Evolutionary conservation across 768 basidiomycete species (phyloP).

Genomic region (Calocera viscosa): DNA sequence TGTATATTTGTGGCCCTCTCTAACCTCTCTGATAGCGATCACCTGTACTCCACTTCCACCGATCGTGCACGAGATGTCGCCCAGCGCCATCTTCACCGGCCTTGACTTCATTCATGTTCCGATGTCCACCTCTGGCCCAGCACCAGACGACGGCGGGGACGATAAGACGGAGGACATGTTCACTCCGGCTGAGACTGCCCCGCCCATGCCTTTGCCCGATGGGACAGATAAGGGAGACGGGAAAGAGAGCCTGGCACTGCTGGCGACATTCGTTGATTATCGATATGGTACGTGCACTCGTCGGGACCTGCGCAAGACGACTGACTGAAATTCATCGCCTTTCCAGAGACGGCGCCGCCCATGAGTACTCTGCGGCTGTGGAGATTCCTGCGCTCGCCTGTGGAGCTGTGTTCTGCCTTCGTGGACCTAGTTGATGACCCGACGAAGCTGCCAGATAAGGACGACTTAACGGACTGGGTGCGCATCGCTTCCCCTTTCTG

Average conservation of each 20-base stretch:
- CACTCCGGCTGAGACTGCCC: neutral
- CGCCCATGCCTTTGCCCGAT: neutral
- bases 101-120: neutral
- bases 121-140: neutral
- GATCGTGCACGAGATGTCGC: neutral
- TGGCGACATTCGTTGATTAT: neutral
- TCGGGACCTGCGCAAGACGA: neutral
- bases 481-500: neutral
- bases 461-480: neutral
- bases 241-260: neutral
- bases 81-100: neutral
- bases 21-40: neutral
- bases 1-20: neutral
- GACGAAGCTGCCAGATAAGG: neutral
- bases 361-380: neutral
- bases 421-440: neutral
- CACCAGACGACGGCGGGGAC: neutral
- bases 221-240: neutral
- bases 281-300: neutral
- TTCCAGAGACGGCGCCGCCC: neutral
- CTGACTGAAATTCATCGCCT: neutral
- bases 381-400: neutral
- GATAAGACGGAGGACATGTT: conserved; percentile 1
- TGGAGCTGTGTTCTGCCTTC: neutral
- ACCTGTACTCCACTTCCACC: neutral